phyloP scores from a whole-genome alignment of 257 asterid genomes.

The Solanum dulcamara region DNA sequence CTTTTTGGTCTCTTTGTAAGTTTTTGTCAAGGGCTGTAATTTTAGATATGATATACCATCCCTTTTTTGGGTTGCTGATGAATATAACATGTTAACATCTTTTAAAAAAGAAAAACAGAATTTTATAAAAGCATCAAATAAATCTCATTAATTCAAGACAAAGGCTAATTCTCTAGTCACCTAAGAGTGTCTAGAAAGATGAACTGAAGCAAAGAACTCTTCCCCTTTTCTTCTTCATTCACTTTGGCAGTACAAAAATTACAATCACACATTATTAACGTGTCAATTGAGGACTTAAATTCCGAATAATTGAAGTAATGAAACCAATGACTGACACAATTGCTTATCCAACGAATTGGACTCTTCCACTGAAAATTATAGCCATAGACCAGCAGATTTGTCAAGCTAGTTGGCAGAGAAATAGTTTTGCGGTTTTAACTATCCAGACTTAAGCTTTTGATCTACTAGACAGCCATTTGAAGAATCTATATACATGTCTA shows the following conservation, averaged over 20 bases:
- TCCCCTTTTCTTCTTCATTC: not conserved
- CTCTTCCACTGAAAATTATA: not conserved
- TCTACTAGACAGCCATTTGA: not conserved
- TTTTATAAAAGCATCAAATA: not conserved
- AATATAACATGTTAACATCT: not conserved
- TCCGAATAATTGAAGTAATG: not conserved
- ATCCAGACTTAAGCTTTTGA: not conserved
- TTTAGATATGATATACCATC: not conserved
- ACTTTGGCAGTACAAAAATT: not conserved
- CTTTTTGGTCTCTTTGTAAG: not conserved
- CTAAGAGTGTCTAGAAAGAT: not conserved
- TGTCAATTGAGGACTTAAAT: not conserved
- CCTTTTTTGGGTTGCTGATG: not conserved
- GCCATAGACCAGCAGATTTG: not conserved
- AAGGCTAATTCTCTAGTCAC: not conserved
- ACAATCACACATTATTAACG: not conserved
- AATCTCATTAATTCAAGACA: not conserved
- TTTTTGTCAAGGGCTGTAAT: not conserved
- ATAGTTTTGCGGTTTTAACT: not conserved
- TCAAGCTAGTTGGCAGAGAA: not conserved
- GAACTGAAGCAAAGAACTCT: not conserved
- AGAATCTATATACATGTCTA: not conserved
- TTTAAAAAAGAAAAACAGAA: not conserved
- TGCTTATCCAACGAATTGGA: not conserved
- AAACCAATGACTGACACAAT: not conserved